Evolutionary conservation across 164 flowering plant genomes (phyloP).

Genomic region (Taxillus chinensis): DNA sequence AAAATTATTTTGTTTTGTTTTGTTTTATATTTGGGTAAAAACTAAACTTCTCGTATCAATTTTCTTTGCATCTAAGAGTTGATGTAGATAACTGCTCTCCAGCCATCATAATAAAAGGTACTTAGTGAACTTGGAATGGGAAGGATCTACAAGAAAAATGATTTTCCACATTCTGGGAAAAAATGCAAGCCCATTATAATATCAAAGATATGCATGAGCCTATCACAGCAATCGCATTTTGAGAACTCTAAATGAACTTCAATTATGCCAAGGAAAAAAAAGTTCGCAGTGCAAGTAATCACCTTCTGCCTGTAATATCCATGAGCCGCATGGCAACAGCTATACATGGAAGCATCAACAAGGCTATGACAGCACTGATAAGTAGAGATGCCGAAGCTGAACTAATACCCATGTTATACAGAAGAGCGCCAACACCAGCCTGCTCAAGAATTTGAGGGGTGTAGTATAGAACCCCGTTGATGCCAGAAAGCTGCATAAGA

Average conservation of each 20-base stretch:
- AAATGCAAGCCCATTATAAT: too few relatives aligned
- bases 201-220: too few relatives aligned
- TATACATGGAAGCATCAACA: slow-evolving; percentile 63
- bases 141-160: too few relatives aligned
- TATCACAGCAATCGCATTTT: background rate
- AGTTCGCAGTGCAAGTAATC: background rate
- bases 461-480: slow-evolving; percentile 61
- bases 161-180: too few relatives aligned
- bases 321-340: slow-evolving; percentile 59
- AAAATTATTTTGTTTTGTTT: too few relatives aligned
- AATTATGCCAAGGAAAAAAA: background rate
- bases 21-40: too few relatives aligned
- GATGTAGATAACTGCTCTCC: too few relatives aligned
- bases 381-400: slow-evolving; percentile 52
- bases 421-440: slow-evolving; percentile 58
- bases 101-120: too few relatives aligned
- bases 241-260: background rate
- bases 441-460: slow-evolving; percentile 63
- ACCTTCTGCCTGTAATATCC: slow-evolving; percentile 67
- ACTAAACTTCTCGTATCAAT: too few relatives aligned
- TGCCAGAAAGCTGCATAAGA: slow-evolving; percentile 49
- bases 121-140: too few relatives aligned
- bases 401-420: slow-evolving; percentile 36
- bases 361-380: slow-evolving; percentile 46
- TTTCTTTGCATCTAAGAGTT: too few relatives aligned